Conservation (phyloP, 2,329 filamentous ascomycete species). For the Claviceps lovelessii region DNA sequence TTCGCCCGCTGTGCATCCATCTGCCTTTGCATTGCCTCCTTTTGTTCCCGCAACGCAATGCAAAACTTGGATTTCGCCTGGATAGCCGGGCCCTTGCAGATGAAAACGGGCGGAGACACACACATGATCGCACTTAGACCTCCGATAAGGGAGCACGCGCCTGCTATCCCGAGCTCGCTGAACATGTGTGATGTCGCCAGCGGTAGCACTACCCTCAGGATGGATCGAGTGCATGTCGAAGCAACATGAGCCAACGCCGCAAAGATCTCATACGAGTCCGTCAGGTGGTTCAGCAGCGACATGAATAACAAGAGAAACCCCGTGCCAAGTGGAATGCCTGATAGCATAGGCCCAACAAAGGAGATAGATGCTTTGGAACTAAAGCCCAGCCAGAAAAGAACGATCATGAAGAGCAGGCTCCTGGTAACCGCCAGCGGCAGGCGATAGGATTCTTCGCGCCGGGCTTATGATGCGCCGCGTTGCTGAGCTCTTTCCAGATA, state of each 20-base stretch:
- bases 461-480: constrained; percentile 40
- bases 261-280: constrained; percentile 51
- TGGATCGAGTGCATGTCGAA: constrained; percentile 82
- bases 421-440: constrained; percentile 61
- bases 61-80: constrained; percentile 47
- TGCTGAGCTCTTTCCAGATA: constrained; percentile 39
- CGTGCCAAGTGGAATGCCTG: constrained; percentile 46
- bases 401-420: constrained; percentile 46
- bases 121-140: constrained; percentile 37
- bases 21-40: constrained; percentile 30
- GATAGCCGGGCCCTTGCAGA: constrained; percentile 41
- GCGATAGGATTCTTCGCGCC: constrained; percentile 50
- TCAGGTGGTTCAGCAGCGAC: constrained; percentile 50
- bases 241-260: constrained; percentile 65
- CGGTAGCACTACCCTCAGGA: constrained; percentile 65
- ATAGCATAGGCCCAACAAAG: constrained; percentile 43
- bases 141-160: constrained; percentile 36
- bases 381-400: constrained; percentile 52
- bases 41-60: constrained; percentile 39
- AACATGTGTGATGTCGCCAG: constrained; percentile 40
- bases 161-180: constrained; percentile 28
- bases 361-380: constrained; percentile 31
- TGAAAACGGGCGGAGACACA: constrained; percentile 36
- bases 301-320: constrained; percentile 51
- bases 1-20: constrained; percentile 22